Evolutionary conservation across 2,329 filamentous ascomycete species (phyloP), one percentile per base, ranked within the genome.

Genomic region (Alternaria postmessia): DNA sequence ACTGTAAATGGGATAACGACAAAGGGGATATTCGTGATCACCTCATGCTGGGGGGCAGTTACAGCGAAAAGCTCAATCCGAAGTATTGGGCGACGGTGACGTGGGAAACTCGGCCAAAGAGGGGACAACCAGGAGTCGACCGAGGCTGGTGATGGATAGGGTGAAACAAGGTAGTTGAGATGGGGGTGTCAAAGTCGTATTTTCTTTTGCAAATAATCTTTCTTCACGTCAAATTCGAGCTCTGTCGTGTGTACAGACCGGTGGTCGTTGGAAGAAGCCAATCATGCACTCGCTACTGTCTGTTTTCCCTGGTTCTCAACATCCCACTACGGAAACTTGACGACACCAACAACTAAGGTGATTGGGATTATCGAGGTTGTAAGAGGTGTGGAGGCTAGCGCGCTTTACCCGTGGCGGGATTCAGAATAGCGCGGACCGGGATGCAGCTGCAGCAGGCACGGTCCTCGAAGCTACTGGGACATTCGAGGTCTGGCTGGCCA

Each of bases 371-470:
- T 36, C 12, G 32, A 36, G 32, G 32, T 36, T 36, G 32, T 6
- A 14, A 8, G 30, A 54, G 16, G 14, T 51, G 59, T 52, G 59
- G 59, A 61, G 54, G 58, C 30, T 61, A 57, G 58, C 54, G 54
- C 49, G 38, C 42, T 42, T n/a, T 47, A 28, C 28, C 51, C 54
- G 52, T 41, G 34, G 42, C 47, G 43, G 49, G 34, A 54, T 55
- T 46, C 18, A 49, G 54, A 30, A 39, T 56, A 36, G 56, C 53
- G 57, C 53, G 47, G 58, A 54, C 54, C 36, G 52, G 53, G 58
- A 55, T 52, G 46, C 14, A 32, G 22, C 22, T 4, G 61, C 61
- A 66, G 61, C 61, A 66, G 61, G 65, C 55, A 66, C 28, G 46
- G 32, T 68, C 65, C 64, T 62, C 65, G 64, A 61, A 36, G 14